phyloP scores from a whole-genome alignment of 2,329 filamentous ascomycete genomes.

The Aspergillus quadrilineatus region DNA sequence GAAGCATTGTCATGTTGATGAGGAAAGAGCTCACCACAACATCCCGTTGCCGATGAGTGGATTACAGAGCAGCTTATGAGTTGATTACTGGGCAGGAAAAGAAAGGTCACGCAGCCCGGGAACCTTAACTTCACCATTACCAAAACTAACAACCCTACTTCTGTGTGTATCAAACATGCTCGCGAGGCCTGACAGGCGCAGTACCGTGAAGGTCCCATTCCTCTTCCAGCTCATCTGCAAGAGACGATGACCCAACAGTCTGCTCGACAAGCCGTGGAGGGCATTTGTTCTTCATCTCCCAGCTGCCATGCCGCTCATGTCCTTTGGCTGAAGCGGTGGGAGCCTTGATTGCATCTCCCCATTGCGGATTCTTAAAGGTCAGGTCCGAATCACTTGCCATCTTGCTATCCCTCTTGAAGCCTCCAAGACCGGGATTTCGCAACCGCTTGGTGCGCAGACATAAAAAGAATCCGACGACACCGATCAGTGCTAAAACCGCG shows the following conservation, averaged over 20 bases:
- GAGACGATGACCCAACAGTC: conserved; percentile 39
- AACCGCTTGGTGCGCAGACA: conserved; percentile 48
- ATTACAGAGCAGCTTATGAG: neutral
- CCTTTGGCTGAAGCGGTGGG: conserved; percentile 36
- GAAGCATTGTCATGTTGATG: conserved; percentile 5
- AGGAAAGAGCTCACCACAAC: conserved; percentile 14
- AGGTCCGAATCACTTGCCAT: conserved; percentile 57
- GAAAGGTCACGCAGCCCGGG: no score
- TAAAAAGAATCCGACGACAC: conserved; percentile 42
- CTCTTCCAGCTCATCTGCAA: conserved; percentile 47
- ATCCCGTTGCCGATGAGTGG: neutral
- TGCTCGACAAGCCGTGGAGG: conserved; percentile 18
- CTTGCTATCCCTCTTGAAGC: conserved; percentile 58
- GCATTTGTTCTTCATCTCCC: conserved; percentile 52
- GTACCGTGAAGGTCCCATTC: conserved; percentile 37
- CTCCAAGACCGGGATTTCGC: conserved; percentile 46
- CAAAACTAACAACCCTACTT: neutral
- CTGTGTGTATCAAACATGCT: conserved; percentile 44
- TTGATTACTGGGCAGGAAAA: neutral
- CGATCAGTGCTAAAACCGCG: conserved; percentile 45
- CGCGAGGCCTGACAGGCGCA: conserved; percentile 47
- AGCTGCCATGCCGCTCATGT: conserved; percentile 57
- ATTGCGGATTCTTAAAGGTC: conserved; percentile 42
- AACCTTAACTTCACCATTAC: neutral
- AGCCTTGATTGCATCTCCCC: conserved; percentile 36